Base-by-base conservation (phyloP, 2,329 filamentous ascomycete genomes). In the Anisogramma anomala region DNA sequence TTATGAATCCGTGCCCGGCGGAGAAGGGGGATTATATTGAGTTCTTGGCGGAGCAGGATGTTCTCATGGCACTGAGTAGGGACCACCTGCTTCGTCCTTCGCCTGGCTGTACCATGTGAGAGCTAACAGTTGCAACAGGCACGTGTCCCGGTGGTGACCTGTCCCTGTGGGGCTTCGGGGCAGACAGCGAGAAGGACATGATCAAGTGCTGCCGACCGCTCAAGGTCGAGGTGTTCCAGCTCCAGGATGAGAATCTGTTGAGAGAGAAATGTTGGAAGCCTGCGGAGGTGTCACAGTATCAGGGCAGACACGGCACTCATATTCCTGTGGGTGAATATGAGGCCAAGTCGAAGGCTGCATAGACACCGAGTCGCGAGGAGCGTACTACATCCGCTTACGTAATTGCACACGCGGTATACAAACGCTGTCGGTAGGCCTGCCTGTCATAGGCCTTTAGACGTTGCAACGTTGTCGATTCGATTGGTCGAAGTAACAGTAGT, bases 61-160 rank as follows among this genome's bases (percentile, higher is more conserved):
- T 89, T 8, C 60, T 91, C 26, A 71, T 73, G 61, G 71, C 69
- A 0, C 37, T 74, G 49, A 74, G 70, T 71, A 53, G 43, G 64
- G 58, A 33, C 3, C 8, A 8, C 8, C n/a, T n/a, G 32, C 9
- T 15, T 33, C 27, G 25, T 39, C 32, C 6, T 23, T 6, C 35
- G 13, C 7, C 26, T 11, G 25, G 6, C 56, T 79, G 51, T 71
- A 65, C 20, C 8, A 6, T 25, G 8, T 7, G 27, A 15, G 7
- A 18, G 13, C 37, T 34, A 13, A 39, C 17, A 13, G 6, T 13
- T 15, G 19, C 17, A 28, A 32, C n/a, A 72, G 67, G 68, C 46
- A 83, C 84, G 0, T 91, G 84, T 54, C 84, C 84, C 0, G 84
- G 84, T 2, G 85, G 85, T 0, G 85, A 91, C 55, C 62, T 91